A percentile compares a stretch with the other conserved stretches of the same genome.
Conservation (phyloP, 176 grass and related monocot genomes). For the Aegilops longissima region DNA sequence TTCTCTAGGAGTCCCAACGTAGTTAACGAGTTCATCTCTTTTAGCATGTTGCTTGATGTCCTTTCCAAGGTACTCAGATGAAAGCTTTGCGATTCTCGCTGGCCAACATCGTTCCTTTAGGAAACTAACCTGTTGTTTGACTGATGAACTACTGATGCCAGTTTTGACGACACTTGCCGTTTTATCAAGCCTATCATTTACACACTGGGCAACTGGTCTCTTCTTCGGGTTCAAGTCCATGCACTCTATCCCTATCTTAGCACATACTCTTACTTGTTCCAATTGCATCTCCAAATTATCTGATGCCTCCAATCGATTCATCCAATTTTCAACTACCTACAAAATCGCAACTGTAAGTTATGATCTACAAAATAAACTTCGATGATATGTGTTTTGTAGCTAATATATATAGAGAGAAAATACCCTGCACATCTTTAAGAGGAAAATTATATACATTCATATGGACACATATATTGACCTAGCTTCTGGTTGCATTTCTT, state of each 20-base stretch:
- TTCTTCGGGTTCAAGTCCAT: background rate
- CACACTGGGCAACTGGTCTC: background rate
- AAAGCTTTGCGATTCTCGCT: background rate
- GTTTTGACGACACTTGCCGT: background rate
- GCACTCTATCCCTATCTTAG: background rate
- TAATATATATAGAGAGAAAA: too few species aligned
- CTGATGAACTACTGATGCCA: background rate
- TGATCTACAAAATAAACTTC: background rate
- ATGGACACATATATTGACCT: too few species aligned
- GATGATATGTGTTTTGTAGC: background rate
- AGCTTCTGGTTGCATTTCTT: too few species aligned
- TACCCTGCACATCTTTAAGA: too few species aligned
- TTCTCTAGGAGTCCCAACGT: background rate
- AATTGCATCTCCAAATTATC: background rate
- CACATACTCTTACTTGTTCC: background rate
- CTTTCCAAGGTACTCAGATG: background rate
- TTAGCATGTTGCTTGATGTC: background rate
- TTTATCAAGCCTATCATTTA: background rate
- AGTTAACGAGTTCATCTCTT: background rate
- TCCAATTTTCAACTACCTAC: background rate
- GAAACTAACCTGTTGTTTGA: background rate
- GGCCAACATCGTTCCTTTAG: background rate
- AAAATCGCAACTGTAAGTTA: background rate
- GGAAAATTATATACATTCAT: too few species aligned
- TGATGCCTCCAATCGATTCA: background rate